phyloP scores from a whole-genome alignment of 1,284 basidiomycete species.

The Termitomyces sp. region DNA sequence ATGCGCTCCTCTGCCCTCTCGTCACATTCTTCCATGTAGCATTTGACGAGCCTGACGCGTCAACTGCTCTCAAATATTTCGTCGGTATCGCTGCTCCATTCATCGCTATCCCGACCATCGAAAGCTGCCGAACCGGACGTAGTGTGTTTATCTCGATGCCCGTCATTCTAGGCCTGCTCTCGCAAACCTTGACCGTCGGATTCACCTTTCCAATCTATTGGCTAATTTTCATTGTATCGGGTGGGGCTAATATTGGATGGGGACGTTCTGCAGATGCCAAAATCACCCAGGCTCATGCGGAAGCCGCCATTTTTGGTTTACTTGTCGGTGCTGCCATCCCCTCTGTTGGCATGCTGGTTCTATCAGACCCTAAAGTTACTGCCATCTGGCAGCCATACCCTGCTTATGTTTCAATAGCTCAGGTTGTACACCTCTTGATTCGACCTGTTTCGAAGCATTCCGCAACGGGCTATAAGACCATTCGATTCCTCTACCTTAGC shows the following conservation, averaged over 20 bases:
- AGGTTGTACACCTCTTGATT: conserved; percentile 23
- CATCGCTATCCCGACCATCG: conserved; percentile 25
- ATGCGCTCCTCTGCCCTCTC: conserved; percentile 21
- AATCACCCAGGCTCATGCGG: conserved; percentile 34
- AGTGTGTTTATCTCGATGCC: conserved; percentile 27
- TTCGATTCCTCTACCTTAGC: conserved; percentile 30
- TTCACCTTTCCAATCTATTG: conserved; percentile 37
- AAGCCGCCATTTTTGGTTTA: conserved; percentile 38
- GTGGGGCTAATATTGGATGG: conserved; percentile 18
- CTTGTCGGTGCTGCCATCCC: conserved; percentile 33
- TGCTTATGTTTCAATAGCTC: conserved; percentile 27
- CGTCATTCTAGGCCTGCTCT: conserved; percentile 26
- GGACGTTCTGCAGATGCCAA: conserved; percentile 14
- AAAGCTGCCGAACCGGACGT: conserved; percentile 26
- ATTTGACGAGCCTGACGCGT: conserved; percentile 19
- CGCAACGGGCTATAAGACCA: conserved; percentile 33
- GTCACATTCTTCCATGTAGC: conserved; percentile 28
- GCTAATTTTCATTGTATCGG: conserved; percentile 34
- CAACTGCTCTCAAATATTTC: conserved; percentile 27
- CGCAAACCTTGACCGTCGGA: conserved; percentile 32
- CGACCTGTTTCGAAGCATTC: conserved; percentile 24
- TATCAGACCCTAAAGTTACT: conserved; percentile 30
- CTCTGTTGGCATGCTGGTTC: conserved; percentile 28
- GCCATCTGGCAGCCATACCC: conserved; percentile 44
- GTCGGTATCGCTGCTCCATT: conserved; percentile 22